phyloP scores from a whole-genome alignment of 371 early-diverging fungal species.

The Parasitella parasitica region DNA sequence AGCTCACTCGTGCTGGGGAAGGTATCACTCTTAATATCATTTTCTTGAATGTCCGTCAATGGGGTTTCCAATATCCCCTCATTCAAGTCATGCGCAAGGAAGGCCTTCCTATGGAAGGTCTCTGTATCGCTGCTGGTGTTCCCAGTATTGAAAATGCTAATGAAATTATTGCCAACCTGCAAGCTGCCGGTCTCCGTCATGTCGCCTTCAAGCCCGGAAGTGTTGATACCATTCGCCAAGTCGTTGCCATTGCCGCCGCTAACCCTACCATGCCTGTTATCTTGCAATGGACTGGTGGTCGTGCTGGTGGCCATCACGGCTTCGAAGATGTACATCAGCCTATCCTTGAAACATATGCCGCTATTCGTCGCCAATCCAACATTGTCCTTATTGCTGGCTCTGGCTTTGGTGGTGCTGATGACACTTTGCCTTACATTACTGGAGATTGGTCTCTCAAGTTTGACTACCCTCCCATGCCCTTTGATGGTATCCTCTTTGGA shows the following conservation, averaged over 20 bases:
- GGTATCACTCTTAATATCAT: conserved; percentile 90
- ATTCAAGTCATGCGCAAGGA: conserved; percentile 86
- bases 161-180: conserved; percentile 78
- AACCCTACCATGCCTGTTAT: conserved; percentile 91
- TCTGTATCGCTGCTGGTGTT: conserved; percentile 92
- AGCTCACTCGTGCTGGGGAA: conserved; percentile 77
- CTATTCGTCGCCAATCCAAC: conserved; percentile 85
- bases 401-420: conserved; percentile 91
- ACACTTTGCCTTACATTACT: conserved; percentile 92
- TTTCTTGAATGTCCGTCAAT: conserved; percentile 91
- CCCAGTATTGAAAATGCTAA: conserved; percentile 91
- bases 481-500: conserved; percentile 92
- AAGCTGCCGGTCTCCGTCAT: conserved; percentile 84
- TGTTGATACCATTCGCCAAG: conserved; percentile 80
- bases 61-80: conserved; percentile 96
- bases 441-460: conserved; percentile 90
- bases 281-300: conserved; percentile 97
- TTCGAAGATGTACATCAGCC: conserved; percentile 96
- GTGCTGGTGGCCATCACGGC: conserved; percentile 96
- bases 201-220: conserved; percentile 94
- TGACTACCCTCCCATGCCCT: conserved; percentile 93
- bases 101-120: conserved; percentile 91
- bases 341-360: conserved; percentile 90
- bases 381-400: conserved; percentile 90
- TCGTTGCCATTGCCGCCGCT: conserved; percentile 82